These are phyloP conservation scores for Gastrodia elata DNA, from an alignment of 106 monocot genomes.

Conservation along the genomic window DNA sequence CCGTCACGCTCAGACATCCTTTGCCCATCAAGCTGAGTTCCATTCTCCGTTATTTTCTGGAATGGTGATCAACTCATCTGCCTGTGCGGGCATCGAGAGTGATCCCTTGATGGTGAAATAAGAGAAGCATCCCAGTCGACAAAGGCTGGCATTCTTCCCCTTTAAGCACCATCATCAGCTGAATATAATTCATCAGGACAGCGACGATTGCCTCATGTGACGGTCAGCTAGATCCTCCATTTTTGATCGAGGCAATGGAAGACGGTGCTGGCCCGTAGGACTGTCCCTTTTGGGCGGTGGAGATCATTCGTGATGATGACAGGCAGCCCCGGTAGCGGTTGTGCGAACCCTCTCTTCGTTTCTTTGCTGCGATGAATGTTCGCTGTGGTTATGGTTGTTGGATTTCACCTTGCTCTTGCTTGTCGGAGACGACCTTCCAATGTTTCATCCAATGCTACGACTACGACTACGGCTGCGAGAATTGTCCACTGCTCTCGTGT, in stretches of 20 bases:
- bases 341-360: not conserved
- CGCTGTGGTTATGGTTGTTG: not conserved
- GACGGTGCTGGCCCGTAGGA: not conserved
- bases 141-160: not conserved
- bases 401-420: conserved; percentile 5
- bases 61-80: conserved; percentile 5
- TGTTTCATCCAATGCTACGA: conserved; percentile 5
- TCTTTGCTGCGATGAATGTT: too few species aligned
- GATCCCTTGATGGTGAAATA: not conserved
- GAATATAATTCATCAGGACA: not conserved
- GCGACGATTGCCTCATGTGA: too few species aligned
- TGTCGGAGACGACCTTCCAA: conserved; percentile 3
- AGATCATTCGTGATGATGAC: not conserved
- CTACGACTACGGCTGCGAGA: conserved; percentile 22
- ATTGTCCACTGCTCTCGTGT: not conserved
- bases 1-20: not conserved
- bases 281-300: not conserved
- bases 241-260: too few species aligned
- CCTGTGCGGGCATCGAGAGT: conserved; percentile 3
- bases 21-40: not conserved
- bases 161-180: not conserved
- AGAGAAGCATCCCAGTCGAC: not conserved
- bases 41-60: conserved; percentile 8
- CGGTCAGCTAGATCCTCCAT: too few species aligned
- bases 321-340: not conserved